Percentiles rank a stretch among this genome's conserved stretches.
phyloP scores from a whole-genome alignment of 768 basidiomycete species.

The Rhizopogon vesiculosus region DNA sequence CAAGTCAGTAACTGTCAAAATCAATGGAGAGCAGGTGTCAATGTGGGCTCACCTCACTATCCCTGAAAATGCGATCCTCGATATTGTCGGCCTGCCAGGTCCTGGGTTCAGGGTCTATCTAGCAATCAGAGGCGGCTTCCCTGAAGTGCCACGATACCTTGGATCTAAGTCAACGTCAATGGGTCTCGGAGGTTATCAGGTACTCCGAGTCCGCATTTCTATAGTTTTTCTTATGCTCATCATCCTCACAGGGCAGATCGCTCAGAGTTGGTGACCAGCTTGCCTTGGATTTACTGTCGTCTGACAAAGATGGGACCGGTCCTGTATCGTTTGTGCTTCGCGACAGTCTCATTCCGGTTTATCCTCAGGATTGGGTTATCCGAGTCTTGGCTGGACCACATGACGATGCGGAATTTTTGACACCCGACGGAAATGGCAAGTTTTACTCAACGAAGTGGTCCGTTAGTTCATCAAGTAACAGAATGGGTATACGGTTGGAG shows the following conservation, averaged over 20 bases:
- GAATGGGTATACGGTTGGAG: slow-evolving; percentile 61
- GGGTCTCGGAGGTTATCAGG: slow-evolving; percentile 59
- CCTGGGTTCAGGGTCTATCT: slow-evolving; percentile 53
- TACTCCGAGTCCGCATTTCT: slow-evolving; percentile 10
- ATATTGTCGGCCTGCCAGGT: slow-evolving; percentile 25
- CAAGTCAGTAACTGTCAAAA: slow-evolving; percentile 34
- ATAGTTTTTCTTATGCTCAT: slow-evolving; percentile 3
- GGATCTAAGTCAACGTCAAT: slow-evolving; percentile 65
- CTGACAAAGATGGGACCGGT: slow-evolving; percentile 7
- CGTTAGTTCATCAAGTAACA: slow-evolving; percentile 53
- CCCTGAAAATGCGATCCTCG: slow-evolving; percentile 38
- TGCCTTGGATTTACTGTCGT: slow-evolving; percentile 26
- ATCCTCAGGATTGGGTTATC: slow-evolving; percentile 46
- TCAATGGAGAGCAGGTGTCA: slow-evolving; percentile 32
- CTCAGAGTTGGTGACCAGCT: slow-evolving; percentile 49
- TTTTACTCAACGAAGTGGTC: slow-evolving; percentile 54
- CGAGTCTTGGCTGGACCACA: slow-evolving; percentile 60
- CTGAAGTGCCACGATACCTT: slow-evolving; percentile 48
- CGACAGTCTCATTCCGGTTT: slow-evolving; percentile 32
- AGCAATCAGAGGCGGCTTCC: slow-evolving; percentile 56
- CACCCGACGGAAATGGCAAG: slow-evolving; percentile 35
- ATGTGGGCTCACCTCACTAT: slow-evolving; percentile 51
- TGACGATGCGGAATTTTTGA: slow-evolving; percentile 53
- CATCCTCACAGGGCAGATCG: slow-evolving; percentile 39
- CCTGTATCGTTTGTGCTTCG: slow-evolving; percentile 18